Conservation (phyloP, 1,284 basidiomycete genomes). For the Cryptococcus wingfieldii region DNA sequence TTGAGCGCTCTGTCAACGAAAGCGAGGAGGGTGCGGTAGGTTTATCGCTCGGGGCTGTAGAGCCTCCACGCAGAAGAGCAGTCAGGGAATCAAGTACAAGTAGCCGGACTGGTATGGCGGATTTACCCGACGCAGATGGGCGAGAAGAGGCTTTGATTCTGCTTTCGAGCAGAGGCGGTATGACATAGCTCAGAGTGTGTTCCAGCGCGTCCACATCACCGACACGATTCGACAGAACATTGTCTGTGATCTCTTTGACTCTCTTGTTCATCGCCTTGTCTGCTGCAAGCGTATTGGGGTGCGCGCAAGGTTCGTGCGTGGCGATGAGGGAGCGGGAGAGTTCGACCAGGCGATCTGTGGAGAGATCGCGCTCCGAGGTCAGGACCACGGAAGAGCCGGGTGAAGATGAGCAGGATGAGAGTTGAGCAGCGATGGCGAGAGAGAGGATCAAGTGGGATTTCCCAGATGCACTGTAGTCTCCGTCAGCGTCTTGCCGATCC, state of each 20-base stretch:
- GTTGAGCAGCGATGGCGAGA: constrained; percentile 68
- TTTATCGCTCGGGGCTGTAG: constrained; percentile 5
- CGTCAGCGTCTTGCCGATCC: background rate
- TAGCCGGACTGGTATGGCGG: constrained; percentile 50
- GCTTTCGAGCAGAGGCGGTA: constrained; percentile 59
- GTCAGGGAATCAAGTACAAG: constrained; percentile 76
- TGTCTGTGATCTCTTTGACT: constrained; percentile 52
- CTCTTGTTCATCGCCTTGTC: background rate
- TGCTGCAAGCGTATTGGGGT: background rate
- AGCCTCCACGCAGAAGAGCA: constrained; percentile 63
- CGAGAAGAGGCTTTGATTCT: background rate
- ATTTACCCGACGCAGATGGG: background rate
- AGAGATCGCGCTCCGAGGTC: constrained; percentile 66
- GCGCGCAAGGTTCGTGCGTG: background rate
- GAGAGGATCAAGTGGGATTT: constrained; percentile 83
- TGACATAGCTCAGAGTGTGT: constrained; percentile 59
- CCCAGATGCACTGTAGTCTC: constrained; percentile 64
- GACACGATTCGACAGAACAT: constrained; percentile 63
- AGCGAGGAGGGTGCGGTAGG: constrained; percentile 15
- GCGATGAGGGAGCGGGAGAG: constrained; percentile 9
- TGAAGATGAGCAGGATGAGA: constrained; percentile 56
- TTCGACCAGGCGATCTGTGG: constrained; percentile 59
- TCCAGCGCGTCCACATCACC: constrained; percentile 61
- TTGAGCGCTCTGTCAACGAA: constrained; percentile 62
- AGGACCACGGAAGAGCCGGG: constrained; percentile 62